Evolutionary conservation across 2,329 filamentous ascomycete genomes (phyloP), one percentile per base, ranked within the genome.

Genomic region (Talaromyces sp.): DNA sequence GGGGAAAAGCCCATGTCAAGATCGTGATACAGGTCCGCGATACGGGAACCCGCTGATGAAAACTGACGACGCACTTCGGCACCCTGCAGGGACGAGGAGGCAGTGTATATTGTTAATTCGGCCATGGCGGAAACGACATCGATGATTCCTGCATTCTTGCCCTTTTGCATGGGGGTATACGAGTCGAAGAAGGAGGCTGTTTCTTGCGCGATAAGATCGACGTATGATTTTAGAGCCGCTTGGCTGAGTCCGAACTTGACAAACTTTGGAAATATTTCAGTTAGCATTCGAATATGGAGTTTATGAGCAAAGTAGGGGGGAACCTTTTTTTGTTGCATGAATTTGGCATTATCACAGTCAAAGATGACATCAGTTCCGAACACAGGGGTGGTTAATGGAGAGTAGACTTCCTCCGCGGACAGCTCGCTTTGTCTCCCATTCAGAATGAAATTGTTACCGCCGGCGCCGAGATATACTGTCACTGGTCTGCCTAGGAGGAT

Each of bases 311-410:
- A 9, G 13, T 19, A 13, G 22, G 5, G 30, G 5, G 15, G 65
- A 74, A 92, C 90, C 86, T 93, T 95, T 82, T 96, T 96, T 82
- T 96, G 92, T 80, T 96, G 92, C 92, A 96, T 96, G 72, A 96
- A 84, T 78, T 96, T 96, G 62, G 91, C 83, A 74, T 96, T 96
- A 49, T 91, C 91, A 78, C 91, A 95, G 74, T 96, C 92, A 73
- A 96, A 96, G 59, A 96, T 90, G 28, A 96, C 92, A 78, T 93
- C 88, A 69, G 86, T 87, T 67, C 92, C 92, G 72, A 96, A 96
- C 3, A 88, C 85, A 52, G 85, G 85, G 6, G 84, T 86, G 27
- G 82, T 85, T 61, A 96, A 82, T 60, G 90, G 88, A 60, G 85
- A 88, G 78, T 96, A 96, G 65, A 96, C 90, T 70, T 96, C 92